Base-by-base conservation (phyloP, 305 asterid species). In the Fraxinus ornus region DNA sequence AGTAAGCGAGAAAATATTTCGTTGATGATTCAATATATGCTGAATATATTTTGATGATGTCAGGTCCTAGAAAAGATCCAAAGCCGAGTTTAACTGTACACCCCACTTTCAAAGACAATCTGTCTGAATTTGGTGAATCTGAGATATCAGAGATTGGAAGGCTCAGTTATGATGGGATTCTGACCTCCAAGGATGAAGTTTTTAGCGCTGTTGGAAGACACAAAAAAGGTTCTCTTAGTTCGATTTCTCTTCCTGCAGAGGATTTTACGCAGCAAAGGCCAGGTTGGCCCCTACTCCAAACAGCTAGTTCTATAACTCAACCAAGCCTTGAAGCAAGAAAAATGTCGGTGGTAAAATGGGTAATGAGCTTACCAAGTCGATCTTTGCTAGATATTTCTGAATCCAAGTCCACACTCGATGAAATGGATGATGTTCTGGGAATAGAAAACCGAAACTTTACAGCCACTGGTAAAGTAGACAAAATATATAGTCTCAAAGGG, bases 251-350 rank as follows among this genome's bases (percentile, higher is more conserved):
- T 80, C 98, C 97, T 19, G 90, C 87, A 2, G 94, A 88, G 85
- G 98, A 91, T 75, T 90, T 92, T 70, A 90, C 91, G 0, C 82
- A 80, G 85, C 92, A 90, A 82, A 90, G 91, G 88, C 98, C 98
- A 5, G 99, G 99, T 71, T 96, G 99, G 99, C 99, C 99, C 83
- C 85, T 96, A 15, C 97, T 94, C 79, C 97, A 89, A 84, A 91
- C 96, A 64, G 79, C 90, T 8, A 88, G 93, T 84, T 85, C 86
- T 24, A 74, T 90, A 52, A 87, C 93, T 79, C 90, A 87, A 76
- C 83, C 85, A 24, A 82, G 90, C 47, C 15, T 81, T 3, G 91
- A 90, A 41, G 95, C 94, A 47, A 90, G 94, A 85, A 89, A 93
- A 55, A 88, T 92, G 97, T 91, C 99, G 4, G 97, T 96, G 9